phyloP scores from a whole-genome alignment of 345 rosid species.

The Moricandia arvensis region DNA sequence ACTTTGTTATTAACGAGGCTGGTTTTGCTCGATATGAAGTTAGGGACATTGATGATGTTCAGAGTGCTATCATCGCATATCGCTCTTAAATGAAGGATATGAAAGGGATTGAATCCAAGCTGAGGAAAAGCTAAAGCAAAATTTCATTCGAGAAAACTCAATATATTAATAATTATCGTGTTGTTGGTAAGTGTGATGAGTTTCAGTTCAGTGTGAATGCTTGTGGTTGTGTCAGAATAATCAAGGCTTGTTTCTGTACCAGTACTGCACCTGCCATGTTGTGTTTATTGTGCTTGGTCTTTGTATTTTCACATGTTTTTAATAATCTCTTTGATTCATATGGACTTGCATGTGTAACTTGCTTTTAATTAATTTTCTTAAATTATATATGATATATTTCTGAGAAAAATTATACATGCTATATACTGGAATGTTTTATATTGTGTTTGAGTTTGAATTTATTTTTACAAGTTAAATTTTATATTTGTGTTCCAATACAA shows the following conservation, averaged over 20 bases:
- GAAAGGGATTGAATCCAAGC: too few relatives aligned
- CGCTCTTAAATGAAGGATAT: slow-evolving; percentile 28
- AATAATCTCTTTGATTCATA: too few relatives aligned
- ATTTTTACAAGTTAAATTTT: too few relatives aligned
- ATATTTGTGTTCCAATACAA: too few relatives aligned
- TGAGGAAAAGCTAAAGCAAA: neutral
- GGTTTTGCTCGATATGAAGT: slow-evolving; percentile 52
- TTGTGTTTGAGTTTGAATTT: too few relatives aligned
- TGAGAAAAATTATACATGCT: too few relatives aligned
- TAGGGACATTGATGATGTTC: slow-evolving; percentile 43
- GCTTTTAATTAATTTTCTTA: too few relatives aligned
- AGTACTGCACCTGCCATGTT: neutral
- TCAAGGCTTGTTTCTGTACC: too few relatives aligned
- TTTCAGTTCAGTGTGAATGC: neutral
- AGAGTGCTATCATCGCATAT: slow-evolving; percentile 53
- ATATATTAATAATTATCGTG: neutral
- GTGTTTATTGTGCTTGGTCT: neutral
- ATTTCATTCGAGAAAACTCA: neutral
- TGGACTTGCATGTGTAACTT: too few relatives aligned
- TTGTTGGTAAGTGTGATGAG: neutral
- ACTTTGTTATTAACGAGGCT: slow-evolving; percentile 47
- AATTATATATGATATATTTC: too few relatives aligned
- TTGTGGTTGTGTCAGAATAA: neutral
- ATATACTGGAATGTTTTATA: too few relatives aligned
- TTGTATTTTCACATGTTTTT: neutral